Evolutionary conservation across 2,329 filamentous ascomycete genomes (phyloP), one percentile per base, ranked within the genome.

Genomic region (Botrytis deweyae): DNA sequence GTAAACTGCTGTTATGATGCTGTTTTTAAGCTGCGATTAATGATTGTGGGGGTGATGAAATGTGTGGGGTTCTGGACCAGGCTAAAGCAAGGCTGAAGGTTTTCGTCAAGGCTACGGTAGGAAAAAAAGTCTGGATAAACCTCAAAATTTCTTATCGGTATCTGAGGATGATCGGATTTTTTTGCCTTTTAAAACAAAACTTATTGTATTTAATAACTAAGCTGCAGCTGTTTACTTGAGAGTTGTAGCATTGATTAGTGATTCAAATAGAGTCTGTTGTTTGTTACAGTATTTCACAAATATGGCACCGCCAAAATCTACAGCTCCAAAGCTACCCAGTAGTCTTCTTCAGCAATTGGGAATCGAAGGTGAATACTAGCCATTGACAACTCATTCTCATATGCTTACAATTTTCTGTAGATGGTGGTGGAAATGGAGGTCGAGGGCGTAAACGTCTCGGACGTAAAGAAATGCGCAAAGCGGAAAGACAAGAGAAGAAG

Each of bases 341-440:
- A 79, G 81, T 49, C 78, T 88, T 10, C 80, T 87, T 52, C 83
- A 84, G 70, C 82, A 87, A 77, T 78, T 88, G 29, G 84, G 82
- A 29, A 79, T 79, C 33, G 78, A 82, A 74, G 78, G 80, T 81
- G 76, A 74, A 40, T 65, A 58, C 40, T 68, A 29, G 22, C 14
- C 33, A 62, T 71, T 73, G n/a, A 16, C 6, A n/a, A 42, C 40
- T 55, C 55, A 25, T 14, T 20, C 8, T 58, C 52, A 42, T 42
- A 58, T 58, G 65, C 73, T 75, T 64, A 76, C 72, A 12, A 7
- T 38, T 42, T 6, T 42, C 46, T 63, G 10, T 38, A 69, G 66
- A 59, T 42, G 64, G 59, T 42, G 71, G 64, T 20, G 55, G 64
- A 52, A 38, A 29, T 66, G 79, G 78, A 77, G 73, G 76, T 69